Evolutionary conservation across 208 protist genomes (phyloP).

Genomic region (Angomonas deanei): DNA sequence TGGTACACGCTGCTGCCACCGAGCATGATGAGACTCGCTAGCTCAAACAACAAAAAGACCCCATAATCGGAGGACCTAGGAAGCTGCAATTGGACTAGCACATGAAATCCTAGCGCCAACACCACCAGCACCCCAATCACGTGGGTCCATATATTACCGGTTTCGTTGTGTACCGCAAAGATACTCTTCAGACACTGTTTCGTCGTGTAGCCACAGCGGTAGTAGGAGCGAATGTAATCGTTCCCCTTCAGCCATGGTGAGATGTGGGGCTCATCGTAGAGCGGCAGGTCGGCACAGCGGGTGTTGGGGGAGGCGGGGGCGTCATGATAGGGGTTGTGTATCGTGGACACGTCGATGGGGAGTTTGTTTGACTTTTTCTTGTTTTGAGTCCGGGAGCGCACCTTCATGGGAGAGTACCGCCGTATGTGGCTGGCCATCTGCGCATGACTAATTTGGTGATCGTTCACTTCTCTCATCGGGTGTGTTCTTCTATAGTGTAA

Average conservation of each 20-base stretch:
- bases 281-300: slow-evolving; percentile 4
- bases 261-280: slow-evolving; percentile 21
- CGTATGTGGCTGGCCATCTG: too few species aligned
- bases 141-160: slow-evolving; percentile 63
- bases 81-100: slow-evolving; percentile 15
- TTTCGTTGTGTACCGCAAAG: slow-evolving; percentile 56
- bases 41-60: slow-evolving; percentile 28
- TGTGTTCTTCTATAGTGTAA: too few species aligned
- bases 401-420: too few species aligned
- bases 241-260: slow-evolving; percentile 21
- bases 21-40: slow-evolving; percentile 34
- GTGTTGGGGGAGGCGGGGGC: slow-evolving; percentile 5
- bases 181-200: slow-evolving; percentile 27
- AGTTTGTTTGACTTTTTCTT: neutral
- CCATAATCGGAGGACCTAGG: neutral
- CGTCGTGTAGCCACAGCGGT: slow-evolving; percentile 35
- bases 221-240: slow-evolving; percentile 29
- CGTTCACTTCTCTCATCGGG: too few species aligned
- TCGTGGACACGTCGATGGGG: neutral
- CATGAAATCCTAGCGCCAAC: too few species aligned
- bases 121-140: slow-evolving; percentile 32
- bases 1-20: slow-evolving; percentile 31
- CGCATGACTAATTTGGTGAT: too few species aligned
- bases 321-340: neutral
- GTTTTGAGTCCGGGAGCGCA: neutral